Evolutionary conservation across 2,329 filamentous ascomycete genomes (phyloP).

Genomic region (Aspergillus sp.): DNA sequence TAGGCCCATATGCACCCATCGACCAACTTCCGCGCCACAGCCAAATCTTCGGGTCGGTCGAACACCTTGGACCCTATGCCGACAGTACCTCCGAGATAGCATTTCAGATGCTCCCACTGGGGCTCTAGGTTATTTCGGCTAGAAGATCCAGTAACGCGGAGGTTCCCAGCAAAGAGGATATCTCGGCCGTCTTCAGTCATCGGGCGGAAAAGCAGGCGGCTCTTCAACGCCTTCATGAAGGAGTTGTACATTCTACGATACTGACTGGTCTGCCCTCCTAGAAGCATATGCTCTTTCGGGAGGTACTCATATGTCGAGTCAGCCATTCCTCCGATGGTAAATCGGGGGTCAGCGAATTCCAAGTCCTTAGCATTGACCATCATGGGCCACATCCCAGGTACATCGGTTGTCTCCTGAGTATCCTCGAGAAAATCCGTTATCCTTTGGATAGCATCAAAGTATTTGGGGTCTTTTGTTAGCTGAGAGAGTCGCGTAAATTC

Average conservation of each 20-base stretch:
- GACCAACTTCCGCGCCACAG: conserved; percentile 58
- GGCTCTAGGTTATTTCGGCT: conserved; percentile 27
- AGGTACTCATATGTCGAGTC: conserved; percentile 55
- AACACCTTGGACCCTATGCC: conserved; percentile 62
- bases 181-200: conserved; percentile 45
- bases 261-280: conserved; percentile 44
- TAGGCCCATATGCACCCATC: conserved; percentile 66
- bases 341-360: conserved; percentile 35
- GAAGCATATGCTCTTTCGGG: conserved; percentile 51
- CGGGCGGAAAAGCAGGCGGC: conserved; percentile 47
- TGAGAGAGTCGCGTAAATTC: conserved; percentile 90
- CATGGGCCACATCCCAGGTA: conserved; percentile 81
- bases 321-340: conserved; percentile 49
- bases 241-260: conserved; percentile 48
- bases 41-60: conserved; percentile 55
- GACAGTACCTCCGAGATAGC: conserved; percentile 64
- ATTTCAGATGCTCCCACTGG: conserved; percentile 60
- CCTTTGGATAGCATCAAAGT: conserved; percentile 85
- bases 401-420: conserved; percentile 68
- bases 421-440: conserved; percentile 77
- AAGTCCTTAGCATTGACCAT: conserved; percentile 60
- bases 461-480: conserved; percentile 75
- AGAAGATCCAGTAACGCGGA: conserved; percentile 20
- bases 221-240: conserved; percentile 42
- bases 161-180: conserved; percentile 44